A percentile compares a stretch with the other conserved stretches of the same genome.
These are phyloP conservation scores for Fraxinus nigra DNA, from an alignment of 305 asterid genomes.

Conservation along the genomic window DNA sequence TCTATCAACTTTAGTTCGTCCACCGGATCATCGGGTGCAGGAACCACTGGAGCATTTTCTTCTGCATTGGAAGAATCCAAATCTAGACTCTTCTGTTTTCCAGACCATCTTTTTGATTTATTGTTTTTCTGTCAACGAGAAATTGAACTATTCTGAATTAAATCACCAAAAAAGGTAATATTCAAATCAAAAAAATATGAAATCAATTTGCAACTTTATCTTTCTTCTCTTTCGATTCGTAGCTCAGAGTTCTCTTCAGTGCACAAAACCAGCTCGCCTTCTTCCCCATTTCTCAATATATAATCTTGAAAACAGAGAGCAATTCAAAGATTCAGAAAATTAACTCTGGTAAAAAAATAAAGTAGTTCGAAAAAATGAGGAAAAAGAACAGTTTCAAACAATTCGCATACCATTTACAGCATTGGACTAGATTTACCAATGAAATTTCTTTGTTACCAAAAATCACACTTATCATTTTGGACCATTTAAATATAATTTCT, in stretches of 20 bases:
- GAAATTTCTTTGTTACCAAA: not conserved
- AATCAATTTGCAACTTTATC: conserved; percentile 43
- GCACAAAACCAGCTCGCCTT: conserved; percentile 59
- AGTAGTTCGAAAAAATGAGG: not conserved
- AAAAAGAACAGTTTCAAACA: not conserved
- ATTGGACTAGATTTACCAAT: not conserved
- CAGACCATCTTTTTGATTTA: conserved; percentile 48
- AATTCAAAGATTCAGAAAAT: not conserved
- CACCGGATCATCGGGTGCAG: conserved; percentile 28
- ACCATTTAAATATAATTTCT: not conserved
- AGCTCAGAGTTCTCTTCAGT: conserved; percentile 57
- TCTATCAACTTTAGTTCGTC: conserved; percentile 56
- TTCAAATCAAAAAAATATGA: conserved; percentile 1
- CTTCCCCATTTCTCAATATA: conserved; percentile 58
- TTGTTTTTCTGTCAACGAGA: conserved; percentile 35
- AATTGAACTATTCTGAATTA: not conserved
- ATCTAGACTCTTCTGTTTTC: conserved; percentile 36
- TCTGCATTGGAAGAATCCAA: conserved; percentile 35
- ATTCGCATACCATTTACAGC: not conserved
- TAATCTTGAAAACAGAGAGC: conserved; percentile 4
- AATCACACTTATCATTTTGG: not conserved
- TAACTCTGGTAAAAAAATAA: not conserved
- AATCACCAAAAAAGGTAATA: not conserved
- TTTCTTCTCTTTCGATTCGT: conserved; percentile 48
- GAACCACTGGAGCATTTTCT: conserved; percentile 33